Base-by-base conservation (phyloP, 768 basidiomycete genomes). In the Amanita rubescens region DNA sequence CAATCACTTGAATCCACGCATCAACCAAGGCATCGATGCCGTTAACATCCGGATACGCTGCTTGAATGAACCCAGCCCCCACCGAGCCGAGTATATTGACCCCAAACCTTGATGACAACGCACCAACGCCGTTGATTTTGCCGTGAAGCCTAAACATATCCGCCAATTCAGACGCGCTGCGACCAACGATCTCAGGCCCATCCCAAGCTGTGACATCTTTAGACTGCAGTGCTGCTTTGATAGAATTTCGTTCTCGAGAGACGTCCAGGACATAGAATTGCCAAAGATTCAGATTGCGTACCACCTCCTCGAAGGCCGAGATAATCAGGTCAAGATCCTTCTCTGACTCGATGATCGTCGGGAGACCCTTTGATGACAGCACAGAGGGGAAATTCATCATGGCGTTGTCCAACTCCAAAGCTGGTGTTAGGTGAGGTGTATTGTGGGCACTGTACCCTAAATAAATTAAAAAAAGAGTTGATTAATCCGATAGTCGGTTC, bases 211-310 rank as follows among this genome's bases (percentile, higher is more conserved):
- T 67, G 27, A 79, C 58, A 15, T 75, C 71, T 8, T 71, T 69
- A 20, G 74, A 70, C 5, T 70, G 59, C 30, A 95, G 70, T 2
- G 81, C 82, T 0, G 75, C 68, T 45, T 70, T 74, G 56, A 92
- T 75, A 2, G 75, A 71, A 12, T 71, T 73, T 58, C 77, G 81
- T 66, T 94, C 90, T 22, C 74, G 68, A 35, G 72, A 70, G 10
- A 82, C 75, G 62, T 97, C 85, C 47, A 98, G 74, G 17, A 94
- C 87, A 65, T 98, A 99, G 72, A 85, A 99, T 62, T 98, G 87
- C 91, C 92, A 99, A 19, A 98, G 68, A 22, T 90, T 76, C 48
- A 87, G 81, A 2, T 70, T 72, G 55, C 85, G 79, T 57, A 93
- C 61, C 24, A 78, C 73, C 9, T 75, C 67, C 38, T 77, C 65